Evolutionary conservation across 2,329 filamentous ascomycete genomes (phyloP).

Genomic region (Hymenoscyphus fraxineus): DNA sequence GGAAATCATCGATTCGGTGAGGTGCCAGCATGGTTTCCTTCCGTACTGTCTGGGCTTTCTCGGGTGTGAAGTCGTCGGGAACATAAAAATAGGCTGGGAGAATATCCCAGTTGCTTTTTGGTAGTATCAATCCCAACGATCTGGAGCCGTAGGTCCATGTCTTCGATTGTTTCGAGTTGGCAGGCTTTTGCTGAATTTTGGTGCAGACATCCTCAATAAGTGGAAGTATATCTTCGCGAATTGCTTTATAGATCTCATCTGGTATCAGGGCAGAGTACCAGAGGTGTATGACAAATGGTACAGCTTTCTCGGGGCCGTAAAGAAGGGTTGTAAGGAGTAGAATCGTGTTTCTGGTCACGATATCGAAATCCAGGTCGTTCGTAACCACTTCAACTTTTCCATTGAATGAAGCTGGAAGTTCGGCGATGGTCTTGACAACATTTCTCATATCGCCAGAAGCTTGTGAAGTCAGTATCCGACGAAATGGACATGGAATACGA

Average conservation of each 20-base stretch:
- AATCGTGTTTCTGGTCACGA: conserved; percentile 17
- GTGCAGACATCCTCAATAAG: conserved; percentile 35
- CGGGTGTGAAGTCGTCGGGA: conserved; percentile 1
- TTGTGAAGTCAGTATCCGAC: not conserved
- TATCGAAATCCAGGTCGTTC: conserved; percentile 17
- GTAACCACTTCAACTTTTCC: conserved; percentile 38
- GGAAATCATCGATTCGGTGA: conserved; percentile 34
- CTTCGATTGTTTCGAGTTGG: conserved; percentile 5
- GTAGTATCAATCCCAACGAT: not conserved
- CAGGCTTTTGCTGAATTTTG: conserved; percentile 33
- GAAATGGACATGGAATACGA: not conserved
- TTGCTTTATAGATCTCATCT: not conserved
- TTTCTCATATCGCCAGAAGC: conserved; percentile 45
- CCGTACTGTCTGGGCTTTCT: conserved; percentile 29
- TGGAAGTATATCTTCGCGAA: conserved; percentile 14
- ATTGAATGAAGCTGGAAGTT: conserved; percentile 21
- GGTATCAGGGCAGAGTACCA: conserved; percentile 42
- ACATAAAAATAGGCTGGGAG: not conserved
- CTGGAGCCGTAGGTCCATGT: conserved; percentile 9
- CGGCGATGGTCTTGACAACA: conserved; percentile 34
- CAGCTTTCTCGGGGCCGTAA: conserved; percentile 6
- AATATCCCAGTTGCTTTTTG: not conserved
- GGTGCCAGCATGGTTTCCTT: conserved; percentile 31
- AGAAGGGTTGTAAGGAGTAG: conserved; percentile 13
- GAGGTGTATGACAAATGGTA: conserved; percentile 32